phyloP scores from a whole-genome alignment of 169 alveolate species.

The Cytauxzoon felis region DNA sequence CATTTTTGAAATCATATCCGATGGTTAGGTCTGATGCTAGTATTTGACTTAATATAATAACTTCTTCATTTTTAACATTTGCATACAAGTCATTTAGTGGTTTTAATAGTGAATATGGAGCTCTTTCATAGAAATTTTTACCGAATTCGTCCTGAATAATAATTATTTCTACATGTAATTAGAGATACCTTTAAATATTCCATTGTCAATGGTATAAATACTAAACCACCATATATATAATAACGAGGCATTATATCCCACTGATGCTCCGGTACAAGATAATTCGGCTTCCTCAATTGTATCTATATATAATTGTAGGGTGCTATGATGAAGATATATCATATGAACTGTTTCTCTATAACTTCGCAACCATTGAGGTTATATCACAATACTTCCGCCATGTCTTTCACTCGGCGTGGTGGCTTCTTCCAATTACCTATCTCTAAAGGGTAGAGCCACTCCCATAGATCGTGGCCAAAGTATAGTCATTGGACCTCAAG shows the following conservation, averaged over 20 bases:
- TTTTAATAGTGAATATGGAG: constrained; percentile 31
- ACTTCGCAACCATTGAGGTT: too few relatives aligned
- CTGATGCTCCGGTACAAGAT: constrained; percentile 76
- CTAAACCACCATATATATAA: constrained; percentile 80
- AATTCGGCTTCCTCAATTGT: constrained; percentile 61
- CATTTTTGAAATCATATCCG: constrained; percentile 67
- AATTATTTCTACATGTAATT: not conserved
- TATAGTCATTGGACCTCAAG: too few relatives aligned
- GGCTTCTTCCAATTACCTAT: too few relatives aligned
- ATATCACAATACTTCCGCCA: too few relatives aligned
- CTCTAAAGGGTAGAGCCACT: too few relatives aligned
- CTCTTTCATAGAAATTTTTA: constrained; percentile 58
- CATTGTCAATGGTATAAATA: constrained; percentile 74
- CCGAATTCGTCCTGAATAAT: constrained; percentile 56
- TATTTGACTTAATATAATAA: constrained; percentile 68
- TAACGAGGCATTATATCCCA: constrained; percentile 79
- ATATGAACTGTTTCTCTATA: not conserved
- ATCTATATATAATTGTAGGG: constrained; percentile 9
- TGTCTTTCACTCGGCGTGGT: too few relatives aligned
- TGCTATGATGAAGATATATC: not conserved
- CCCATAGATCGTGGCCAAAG: too few relatives aligned
- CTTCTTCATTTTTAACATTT: constrained; percentile 57
- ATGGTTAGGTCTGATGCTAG: constrained; percentile 72
- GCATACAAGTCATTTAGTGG: constrained; percentile 53
- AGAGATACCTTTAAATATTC: constrained; percentile 52